A percentile compares a stretch with the other conserved stretches of the same genome.
These are phyloP conservation scores for Coemansia sp. DNA, from an alignment of 371 early-diverging fungal species.

Conservation along the genomic window DNA sequence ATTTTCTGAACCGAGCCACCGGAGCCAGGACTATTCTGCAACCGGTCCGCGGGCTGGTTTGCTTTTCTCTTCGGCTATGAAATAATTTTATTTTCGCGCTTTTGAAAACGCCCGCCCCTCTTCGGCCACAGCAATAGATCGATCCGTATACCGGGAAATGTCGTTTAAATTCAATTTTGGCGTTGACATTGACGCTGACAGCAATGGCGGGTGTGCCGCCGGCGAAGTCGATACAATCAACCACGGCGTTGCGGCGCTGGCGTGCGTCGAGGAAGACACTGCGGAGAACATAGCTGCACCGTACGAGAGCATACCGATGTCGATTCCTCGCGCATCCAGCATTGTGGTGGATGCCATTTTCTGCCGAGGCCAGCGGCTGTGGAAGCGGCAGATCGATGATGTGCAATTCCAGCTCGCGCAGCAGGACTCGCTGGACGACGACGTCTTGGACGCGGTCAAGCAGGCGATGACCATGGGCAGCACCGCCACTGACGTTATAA, in stretches of 20 bases:
- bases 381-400: conserved; percentile 76
- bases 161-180: conserved; percentile 38
- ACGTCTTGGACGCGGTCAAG: conserved; percentile 26
- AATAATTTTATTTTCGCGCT: no score
- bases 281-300: conserved; percentile 6
- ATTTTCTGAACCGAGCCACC: no score
- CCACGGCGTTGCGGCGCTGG: not conserved
- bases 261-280: not conserved
- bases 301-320: conserved; percentile 23
- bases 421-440: conserved; percentile 64
- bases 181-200: conserved; percentile 13
- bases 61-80: no score
- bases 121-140: no score
- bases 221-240: not conserved
- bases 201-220: not conserved
- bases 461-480: conserved; percentile 18
- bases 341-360: conserved; percentile 42
- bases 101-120: no score
- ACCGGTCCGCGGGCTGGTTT: no score
- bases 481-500: conserved; percentile 65
- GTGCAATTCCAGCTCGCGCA: conserved; percentile 80
- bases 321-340: conserved; percentile 31
- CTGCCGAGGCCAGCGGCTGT: conserved; percentile 37
- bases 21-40: no score
- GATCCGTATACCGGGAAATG: conserved; percentile 2